Evolutionary conservation across 139 green algal genomes (phyloP), one percentile per base, ranked within the genome.

Genomic region (Raphidocelis subcapitata): DNA sequence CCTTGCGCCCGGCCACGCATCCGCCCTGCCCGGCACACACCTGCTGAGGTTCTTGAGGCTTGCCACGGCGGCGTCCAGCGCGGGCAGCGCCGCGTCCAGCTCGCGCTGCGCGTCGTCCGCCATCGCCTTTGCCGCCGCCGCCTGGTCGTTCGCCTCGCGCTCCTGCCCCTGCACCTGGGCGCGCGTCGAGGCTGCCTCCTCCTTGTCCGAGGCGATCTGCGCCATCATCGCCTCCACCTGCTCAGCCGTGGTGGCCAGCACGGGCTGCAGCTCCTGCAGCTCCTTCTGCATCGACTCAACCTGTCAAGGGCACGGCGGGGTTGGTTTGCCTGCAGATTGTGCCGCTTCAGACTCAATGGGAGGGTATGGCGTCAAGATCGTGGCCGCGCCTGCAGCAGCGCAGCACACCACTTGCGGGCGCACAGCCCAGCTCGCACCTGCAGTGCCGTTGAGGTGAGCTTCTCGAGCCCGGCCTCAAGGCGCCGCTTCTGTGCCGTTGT

Each of bases 381-480:
- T 31, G 33, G n/a, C 56, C n/a, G 47, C 47, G 47, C 16, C 47
- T 24, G 56, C 56, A 65, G 59, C 32, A 67, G 3, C 5, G 61
- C 33, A 46, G 1, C 33, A 67, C 12, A 16, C 10, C 47, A 55
- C 47, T 55, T 55, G 47, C n/a, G n/a, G n/a, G n/a, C n/a, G n/a
- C n/a, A n/a, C n/a, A n/a, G n/a, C n/a, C n/a, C n/a, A n/a, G n/a
- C n/a, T n/a, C n/a, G n/a, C n/a, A 74, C 67, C 55, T 74, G 67
- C 14, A 36, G 52, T 81, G 33, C 60, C 66, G 84, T 93, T 80
- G 86, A 91, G 64, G 87, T 75, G 69, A 97, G 83, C 85, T 97
- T 97, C 61, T 83, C 82, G 60, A 97, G 80, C 18, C 92, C 92
- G n/a, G 86, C 92, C 76, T 93, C 85, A 31, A 96, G 88, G 20